Evolutionary conservation across 495 filamentous ascomycete genomes (phyloP), one percentile per base, ranked within the genome.

Genomic region (Hypomontagnella monticulosa): DNA sequence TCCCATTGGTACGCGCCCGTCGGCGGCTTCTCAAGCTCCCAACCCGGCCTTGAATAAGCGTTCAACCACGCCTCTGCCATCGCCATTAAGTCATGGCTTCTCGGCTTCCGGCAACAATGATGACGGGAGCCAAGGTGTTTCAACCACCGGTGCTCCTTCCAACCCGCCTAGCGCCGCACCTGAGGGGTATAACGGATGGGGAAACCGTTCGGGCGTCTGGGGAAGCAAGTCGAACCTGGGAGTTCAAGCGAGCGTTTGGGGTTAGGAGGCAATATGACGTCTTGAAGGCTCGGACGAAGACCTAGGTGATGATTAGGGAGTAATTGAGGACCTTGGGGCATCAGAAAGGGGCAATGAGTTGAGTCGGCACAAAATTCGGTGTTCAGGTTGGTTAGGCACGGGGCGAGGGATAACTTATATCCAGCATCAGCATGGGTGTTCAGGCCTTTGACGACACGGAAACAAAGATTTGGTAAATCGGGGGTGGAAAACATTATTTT

Each of bases 1-100:
- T 12, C 94, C 95, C 18, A 99, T 99, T 67, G 95, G 95, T 37
- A 97, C 96, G 47, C 89, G 95, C 27, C 95, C 93, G 0, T 79
- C 83, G 19, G 82, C 80, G 40, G 79, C 70, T 18, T 53, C 69
- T 0, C 70, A 73, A 43, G 85, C 88, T 63, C 72, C 79, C 9
- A 94, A 93, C 74, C 81, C 88, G 11, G 84, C 84, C 12, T 75
- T 93, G 67, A 91, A 85, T 81, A 97, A 96, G 83, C 90, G 93
- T 20, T 89, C 93, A 1, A 96, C 90, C 4, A 96, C 93, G 12
- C 93, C 95, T 53, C 83, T 97, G 16, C 91, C 93, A 18, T 97
- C 93, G 27, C 93, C 95, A 4, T 76, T 98, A 34, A 90, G 87
- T 76, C 93, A 93, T 67, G 88, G 91, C 12, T 91, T 93, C 72